Conservation (phyloP, 2,329 filamentous ascomycete species). For the Xylaria sp. region DNA sequence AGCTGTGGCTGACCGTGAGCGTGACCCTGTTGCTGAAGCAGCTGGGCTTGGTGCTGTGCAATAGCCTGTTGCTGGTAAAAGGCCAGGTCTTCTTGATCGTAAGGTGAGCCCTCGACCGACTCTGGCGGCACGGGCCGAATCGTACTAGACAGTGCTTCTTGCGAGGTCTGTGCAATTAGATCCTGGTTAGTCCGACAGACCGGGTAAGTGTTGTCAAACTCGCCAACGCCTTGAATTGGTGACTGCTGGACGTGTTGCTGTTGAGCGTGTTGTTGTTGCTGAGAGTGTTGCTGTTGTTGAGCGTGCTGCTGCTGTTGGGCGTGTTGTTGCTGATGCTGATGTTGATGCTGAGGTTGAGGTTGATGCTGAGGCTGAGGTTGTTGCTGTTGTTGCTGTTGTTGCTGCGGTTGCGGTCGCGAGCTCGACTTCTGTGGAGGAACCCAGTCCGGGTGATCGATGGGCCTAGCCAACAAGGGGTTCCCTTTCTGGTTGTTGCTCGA, state of each 20-base stretch:
- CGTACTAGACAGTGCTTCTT: constrained; percentile 47
- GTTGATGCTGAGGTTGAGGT: constrained; percentile 34
- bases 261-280: constrained; percentile 4
- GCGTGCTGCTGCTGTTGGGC: constrained; percentile 12
- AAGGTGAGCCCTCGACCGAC: constrained; percentile 51
- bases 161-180: constrained; percentile 48
- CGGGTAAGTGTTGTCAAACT: constrained; percentile 46
- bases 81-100: constrained; percentile 50
- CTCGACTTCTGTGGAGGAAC: constrained; percentile 31
- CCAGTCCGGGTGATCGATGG: constrained; percentile 41
- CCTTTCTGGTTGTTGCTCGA: constrained; percentile 57
- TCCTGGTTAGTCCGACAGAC: constrained; percentile 49
- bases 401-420: constrained; percentile 27
- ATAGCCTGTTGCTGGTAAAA: constrained; percentile 49
- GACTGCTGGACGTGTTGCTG: constrained; percentile 46
- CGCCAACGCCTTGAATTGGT: constrained; percentile 52
- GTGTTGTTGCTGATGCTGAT: constrained; percentile 24
- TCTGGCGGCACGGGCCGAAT: constrained; percentile 57
- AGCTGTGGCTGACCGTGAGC: constrained; percentile 28
- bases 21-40: constrained; percentile 29
- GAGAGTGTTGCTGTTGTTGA: constrained; percentile 9
- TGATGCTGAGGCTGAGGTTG: background rate
- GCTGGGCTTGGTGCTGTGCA: constrained; percentile 34
- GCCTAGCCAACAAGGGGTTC: constrained; percentile 41
- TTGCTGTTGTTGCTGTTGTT: constrained; percentile 23